phyloP scores from a whole-genome alignment of 208 protist species.

The Willaertia magna region DNA sequence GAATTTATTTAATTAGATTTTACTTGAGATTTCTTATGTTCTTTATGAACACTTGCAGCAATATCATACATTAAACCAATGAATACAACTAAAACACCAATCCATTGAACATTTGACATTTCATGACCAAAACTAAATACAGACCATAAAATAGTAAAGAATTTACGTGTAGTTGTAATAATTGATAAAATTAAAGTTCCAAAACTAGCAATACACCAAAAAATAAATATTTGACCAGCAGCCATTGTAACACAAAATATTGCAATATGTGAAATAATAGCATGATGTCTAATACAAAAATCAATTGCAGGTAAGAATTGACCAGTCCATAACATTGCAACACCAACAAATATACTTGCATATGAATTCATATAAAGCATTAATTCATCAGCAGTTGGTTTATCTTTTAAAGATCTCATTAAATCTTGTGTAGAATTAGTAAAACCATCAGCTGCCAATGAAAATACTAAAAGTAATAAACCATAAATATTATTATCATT shows the following conservation, averaged over 20 bases:
- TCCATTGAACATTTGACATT: not conserved
- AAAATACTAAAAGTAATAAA: not conserved
- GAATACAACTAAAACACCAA: not conserved
- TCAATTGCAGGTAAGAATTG: conserved; percentile 11
- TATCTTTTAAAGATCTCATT: not conserved
- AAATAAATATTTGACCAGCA: conserved; percentile 25
- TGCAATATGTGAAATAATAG: conserved; percentile 11
- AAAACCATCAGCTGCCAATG: not conserved
- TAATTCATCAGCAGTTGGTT: not conserved
- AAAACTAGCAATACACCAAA: conserved; percentile 22
- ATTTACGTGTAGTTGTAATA: conserved; percentile 27
- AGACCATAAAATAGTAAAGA: conserved; percentile 28
- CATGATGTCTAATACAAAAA: conserved; percentile 17
- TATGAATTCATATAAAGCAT: conserved; percentile 5
- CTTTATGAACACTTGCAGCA: not conserved
- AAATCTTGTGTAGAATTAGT: not conserved
- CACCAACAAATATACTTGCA: not conserved
- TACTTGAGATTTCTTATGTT: not conserved
- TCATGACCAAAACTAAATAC: conserved; percentile 22
- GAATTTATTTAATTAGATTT: too few species aligned
- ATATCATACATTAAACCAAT: conserved; percentile 6
- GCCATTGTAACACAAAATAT: conserved; percentile 20
- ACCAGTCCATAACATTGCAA: not conserved
- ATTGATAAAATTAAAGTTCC: conserved; percentile 12
- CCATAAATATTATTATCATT: not conserved